Percentiles rank a stretch among this genome's conserved stretches.
phyloP scores from a whole-genome alignment of 331 rosid species.

The Pyracantha coccinea region DNA sequence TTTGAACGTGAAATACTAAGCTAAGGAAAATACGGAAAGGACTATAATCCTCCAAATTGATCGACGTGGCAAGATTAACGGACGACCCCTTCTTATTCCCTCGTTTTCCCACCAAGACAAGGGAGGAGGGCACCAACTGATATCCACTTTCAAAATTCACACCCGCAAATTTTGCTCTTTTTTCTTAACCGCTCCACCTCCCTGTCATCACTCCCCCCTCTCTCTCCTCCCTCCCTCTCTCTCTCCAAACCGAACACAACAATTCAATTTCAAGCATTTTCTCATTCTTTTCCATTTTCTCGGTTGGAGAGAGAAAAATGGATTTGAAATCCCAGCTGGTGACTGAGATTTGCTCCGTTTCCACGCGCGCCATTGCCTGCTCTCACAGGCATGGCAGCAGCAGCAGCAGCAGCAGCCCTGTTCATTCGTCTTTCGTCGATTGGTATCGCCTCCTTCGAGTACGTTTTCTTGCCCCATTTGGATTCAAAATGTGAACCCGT shows the following conservation, averaged over 20 bases:
- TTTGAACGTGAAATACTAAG: background rate
- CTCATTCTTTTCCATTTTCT: constrained; percentile 3
- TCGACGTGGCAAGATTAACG: constrained; percentile 42
- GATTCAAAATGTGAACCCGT: background rate
- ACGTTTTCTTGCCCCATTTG: constrained; percentile 18
- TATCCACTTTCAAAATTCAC: background rate
- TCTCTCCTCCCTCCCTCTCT: background rate
- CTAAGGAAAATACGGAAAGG: background rate
- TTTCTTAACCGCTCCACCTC: constrained; percentile 75
- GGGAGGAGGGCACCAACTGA: constrained; percentile 13
- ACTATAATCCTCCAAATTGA: background rate
- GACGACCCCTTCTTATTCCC: constrained; percentile 15
- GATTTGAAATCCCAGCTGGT: constrained; percentile 59
- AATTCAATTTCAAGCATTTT: background rate
- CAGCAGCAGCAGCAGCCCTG: constrained; percentile 7
- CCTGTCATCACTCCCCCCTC: constrained; percentile 11
- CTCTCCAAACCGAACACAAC: background rate
- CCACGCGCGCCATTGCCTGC: constrained; percentile 41
- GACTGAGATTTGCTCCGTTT: constrained; percentile 60
- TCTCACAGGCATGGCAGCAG: constrained; percentile 38
- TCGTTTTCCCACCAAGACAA: constrained; percentile 21
- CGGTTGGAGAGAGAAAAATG: constrained; percentile 19
- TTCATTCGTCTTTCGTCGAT: constrained; percentile 40
- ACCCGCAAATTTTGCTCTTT: constrained; percentile 11
- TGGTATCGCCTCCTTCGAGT: constrained; percentile 91